phyloP scores from a whole-genome alignment of 345 rosid species.

The Mercurialis annua region DNA sequence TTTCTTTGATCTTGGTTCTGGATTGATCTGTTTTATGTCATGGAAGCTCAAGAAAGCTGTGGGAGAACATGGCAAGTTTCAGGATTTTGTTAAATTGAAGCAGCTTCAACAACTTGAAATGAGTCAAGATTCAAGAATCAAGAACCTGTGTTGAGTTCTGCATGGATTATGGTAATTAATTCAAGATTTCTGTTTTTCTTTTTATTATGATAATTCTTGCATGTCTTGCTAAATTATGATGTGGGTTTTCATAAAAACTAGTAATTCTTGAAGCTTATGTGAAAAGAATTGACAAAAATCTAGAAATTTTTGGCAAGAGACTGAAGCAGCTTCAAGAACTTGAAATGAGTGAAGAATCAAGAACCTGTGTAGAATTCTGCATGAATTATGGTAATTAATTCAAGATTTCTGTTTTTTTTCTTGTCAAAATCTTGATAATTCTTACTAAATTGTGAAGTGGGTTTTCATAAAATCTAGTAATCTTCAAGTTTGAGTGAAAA shows the following conservation, averaged over 20 bases:
- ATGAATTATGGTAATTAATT: constrained; percentile 23
- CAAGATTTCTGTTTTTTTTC: neutral
- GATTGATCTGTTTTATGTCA: neutral
- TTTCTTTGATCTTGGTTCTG: neutral
- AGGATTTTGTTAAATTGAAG: constrained; percentile 30
- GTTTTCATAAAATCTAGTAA: neutral
- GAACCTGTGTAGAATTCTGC: neutral
- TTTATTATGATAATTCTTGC: neutral
- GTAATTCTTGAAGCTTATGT: neutral
- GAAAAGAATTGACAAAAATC: neutral
- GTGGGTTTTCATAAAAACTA: constrained; percentile 4
- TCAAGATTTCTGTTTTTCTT: neutral
- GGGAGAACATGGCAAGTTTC: constrained; percentile 62
- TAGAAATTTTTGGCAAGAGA: neutral
- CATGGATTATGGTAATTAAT: constrained; percentile 24
- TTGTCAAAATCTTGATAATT: neutral
- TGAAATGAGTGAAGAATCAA: too few species aligned
- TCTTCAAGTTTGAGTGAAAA: neutral
- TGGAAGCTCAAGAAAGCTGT: constrained; percentile 83
- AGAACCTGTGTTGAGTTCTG: neutral
- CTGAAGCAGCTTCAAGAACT: neutral
- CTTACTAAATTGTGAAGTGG: constrained; percentile 17
- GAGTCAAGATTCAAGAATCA: too few species aligned
- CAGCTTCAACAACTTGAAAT: constrained; percentile 1
- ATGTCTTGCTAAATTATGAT: constrained; percentile 16